Evolutionary conservation across 176 grass and related monocot species (phyloP).

Genomic region (Neostapfia colusana): DNA sequence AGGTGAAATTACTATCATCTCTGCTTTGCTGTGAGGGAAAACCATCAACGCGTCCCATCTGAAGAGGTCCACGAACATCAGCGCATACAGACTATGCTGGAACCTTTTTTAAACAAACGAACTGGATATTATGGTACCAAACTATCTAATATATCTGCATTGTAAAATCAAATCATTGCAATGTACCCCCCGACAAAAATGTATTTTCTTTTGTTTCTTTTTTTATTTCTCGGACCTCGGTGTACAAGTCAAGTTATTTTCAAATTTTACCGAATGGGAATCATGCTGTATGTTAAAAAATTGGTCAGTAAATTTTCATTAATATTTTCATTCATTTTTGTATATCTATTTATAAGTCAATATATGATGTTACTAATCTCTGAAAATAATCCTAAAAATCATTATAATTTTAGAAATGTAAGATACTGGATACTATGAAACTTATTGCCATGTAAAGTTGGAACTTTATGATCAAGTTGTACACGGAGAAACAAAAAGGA

Average conservation of each 20-base stretch:
- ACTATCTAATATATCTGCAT: conserved; percentile 16
- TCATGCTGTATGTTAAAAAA: too few relatives aligned
- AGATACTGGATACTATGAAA: not conserved
- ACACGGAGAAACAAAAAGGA: not conserved
- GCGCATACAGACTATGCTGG: conserved; percentile 6
- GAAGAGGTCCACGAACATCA: conserved; percentile 52
- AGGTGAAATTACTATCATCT: conserved; percentile 68
- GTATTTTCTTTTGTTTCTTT: too few relatives aligned
- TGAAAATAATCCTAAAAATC: not conserved
- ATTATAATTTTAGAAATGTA: not conserved
- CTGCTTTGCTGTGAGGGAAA: conserved; percentile 75
- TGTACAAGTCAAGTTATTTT: too few relatives aligned
- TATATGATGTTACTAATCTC: not conserved
- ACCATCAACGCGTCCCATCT: conserved; percentile 82
- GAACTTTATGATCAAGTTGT: not conserved
- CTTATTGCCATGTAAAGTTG: not conserved
- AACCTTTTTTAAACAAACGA: conserved; percentile 33
- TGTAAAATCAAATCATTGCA: conserved; percentile 8
- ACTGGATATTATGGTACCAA: conserved; percentile 18
- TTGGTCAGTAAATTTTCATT: too few relatives aligned
- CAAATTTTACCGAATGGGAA: too few relatives aligned
- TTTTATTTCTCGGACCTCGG: too few relatives aligned
- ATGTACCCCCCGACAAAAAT: too few relatives aligned
- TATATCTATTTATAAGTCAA: not conserved
- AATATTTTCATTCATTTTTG: not conserved